Evolutionary conservation across 1,139 yeast genomes (phyloP).

Genomic region (Geotrichum citri-aurantii): DNA sequence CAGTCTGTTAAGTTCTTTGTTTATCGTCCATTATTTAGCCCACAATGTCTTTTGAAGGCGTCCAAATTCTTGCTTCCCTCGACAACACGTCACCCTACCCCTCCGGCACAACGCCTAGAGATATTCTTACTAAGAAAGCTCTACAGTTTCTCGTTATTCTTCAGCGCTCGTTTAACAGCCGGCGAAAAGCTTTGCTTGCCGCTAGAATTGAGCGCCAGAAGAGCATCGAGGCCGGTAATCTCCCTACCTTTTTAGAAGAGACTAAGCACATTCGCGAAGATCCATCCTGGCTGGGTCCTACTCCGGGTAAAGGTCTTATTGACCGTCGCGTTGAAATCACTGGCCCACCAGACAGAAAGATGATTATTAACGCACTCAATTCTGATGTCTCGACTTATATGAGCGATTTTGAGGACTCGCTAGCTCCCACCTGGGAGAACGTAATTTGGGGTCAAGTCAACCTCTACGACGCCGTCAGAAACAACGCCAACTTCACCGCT

Average conservation of each 20-base stretch:
- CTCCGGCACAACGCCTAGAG: conserved; percentile 17
- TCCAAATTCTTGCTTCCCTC: conserved; percentile 15
- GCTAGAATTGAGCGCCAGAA: conserved; percentile 57
- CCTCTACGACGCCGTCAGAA: conserved; percentile 58
- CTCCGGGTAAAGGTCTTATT: conserved; percentile 63
- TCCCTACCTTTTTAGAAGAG: conserved; percentile 69
- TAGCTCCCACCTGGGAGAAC: conserved; percentile 86
- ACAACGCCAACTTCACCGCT: conserved; percentile 47
- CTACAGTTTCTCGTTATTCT: conserved; percentile 66
- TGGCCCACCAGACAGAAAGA: conserved; percentile 76
- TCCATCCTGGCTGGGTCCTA: conserved; percentile 70
- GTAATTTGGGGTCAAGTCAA: conserved; percentile 78
- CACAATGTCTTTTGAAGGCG: conserved; percentile 6
- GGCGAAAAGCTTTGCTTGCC: conserved; percentile 54
- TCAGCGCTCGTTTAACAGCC: conserved; percentile 63
- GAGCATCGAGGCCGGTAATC: conserved; percentile 58
- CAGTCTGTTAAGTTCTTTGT: background rate
- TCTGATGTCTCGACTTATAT: conserved; percentile 64
- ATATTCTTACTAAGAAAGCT: conserved; percentile 59
- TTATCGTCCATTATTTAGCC: background rate
- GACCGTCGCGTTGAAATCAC: conserved; percentile 83
- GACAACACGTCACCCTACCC: conserved; percentile 15
- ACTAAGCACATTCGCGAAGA: conserved; percentile 64
- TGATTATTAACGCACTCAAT: conserved; percentile 68
- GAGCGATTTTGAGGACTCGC: conserved; percentile 68